Evolutionary conservation across 805 yeast genomes (phyloP), one percentile per base, ranked within the genome.

Genomic region (Wickerhamomyces chambardii): DNA sequence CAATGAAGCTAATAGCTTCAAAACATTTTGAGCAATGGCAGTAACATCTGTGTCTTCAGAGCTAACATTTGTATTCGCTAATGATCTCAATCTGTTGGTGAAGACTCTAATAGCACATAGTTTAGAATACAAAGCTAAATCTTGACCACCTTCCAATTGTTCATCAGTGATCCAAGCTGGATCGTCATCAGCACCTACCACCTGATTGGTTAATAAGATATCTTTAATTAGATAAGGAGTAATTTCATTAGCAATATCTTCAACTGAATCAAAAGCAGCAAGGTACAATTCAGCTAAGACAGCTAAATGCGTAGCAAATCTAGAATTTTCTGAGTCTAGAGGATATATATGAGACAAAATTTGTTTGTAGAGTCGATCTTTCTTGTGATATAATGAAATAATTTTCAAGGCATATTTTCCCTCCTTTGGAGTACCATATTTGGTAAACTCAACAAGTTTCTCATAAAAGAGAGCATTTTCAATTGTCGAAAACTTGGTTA

Each of bases 331-430:
- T 5, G 59, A 33, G 37, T 70, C 56, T 15, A 80, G 53, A 0
- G 87, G 90, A 46, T 74, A 68, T 7, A 73, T 58, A 0, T 50
- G 34, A 4, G 56, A 54, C 25, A 68, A 57, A 6, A 77, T 55
- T 15, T 60, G 55, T 1, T 61, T 51, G 5, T 66, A 50, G 10
- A 61, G 54, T 2, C 57, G 50, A 15, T 69, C 73, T 18, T 66
- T 66, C 33, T 58, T 58, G 4, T 63, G 53, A 3, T 68, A 55
- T n/a, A 73, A 59, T 3, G 75, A 66, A 7, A 84, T 41, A 6
- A 83, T 57, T 48, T 74, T 77, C 8, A 75, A 59, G 0, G 89
- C 69, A 50, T 78, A 83, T 46, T 67, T 75, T 0, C 90, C 79
- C 45, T 79, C 85, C 9, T 47, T 29, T 1, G 84, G 74, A 3